Evolutionary conservation across 345 rosid species (phyloP), one percentile per base, ranked within the genome.

Genomic region (Populus alba): DNA sequence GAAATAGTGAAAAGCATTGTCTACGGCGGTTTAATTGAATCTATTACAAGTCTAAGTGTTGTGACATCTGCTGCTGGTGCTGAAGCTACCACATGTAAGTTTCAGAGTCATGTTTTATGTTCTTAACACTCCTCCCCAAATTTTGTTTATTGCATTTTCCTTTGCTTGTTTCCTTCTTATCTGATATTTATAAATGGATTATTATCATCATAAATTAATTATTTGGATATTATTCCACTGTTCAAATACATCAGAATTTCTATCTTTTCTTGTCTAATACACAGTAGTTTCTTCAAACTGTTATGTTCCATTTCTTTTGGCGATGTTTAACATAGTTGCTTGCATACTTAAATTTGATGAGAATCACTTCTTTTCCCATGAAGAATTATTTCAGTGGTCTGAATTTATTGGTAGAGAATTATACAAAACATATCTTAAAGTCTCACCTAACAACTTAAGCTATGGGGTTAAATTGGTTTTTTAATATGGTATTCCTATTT

Each of bases 1-100:
- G 83, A 81, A 66, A 81, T 72, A 45, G 11, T 76, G n/a, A 81
- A 81, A 78, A 76, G 80, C 80, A 81, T 72, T 38, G 80, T 76
- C 1, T 81, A 72, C n/a, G 80, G 83, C 45, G 83, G 83, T 37
- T 76, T 81, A 18, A 43, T 17, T 38, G 83, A 76, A 76, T 76
- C 79, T 39, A 67, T 81, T 59, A 66, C 74, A 53, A 72, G 83
- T 72, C 70, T 81, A 55, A 45, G 55, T 31, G 62, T 76, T 20
- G 83, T 81, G 73, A 71, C 74, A 51, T 76, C 83, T 76, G 83
- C 83, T 38, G 80, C 77, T 38, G 43, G 80, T 71, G 72, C 77
- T 29, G 77, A 57, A 53, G 73, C 77, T 16, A 20, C 66, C 27
- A 71, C 77, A 10, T 35, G 83, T 80, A 80, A 75, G 83, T 66